Conservation (phyloP, 345 rosid genomes). For the Combretum micranthum region DNA sequence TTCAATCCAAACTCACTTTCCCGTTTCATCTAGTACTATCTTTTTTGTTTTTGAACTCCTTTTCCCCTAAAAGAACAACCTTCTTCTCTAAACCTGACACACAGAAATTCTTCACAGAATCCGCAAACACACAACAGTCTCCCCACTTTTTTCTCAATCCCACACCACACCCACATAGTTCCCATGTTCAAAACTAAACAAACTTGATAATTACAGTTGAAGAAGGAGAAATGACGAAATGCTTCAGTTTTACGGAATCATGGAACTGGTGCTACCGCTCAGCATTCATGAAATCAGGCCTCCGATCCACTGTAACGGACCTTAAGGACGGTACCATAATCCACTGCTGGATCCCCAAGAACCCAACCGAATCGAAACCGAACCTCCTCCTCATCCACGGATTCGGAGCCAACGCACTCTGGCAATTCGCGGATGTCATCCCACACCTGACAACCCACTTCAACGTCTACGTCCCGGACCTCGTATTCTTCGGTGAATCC, state of each 20-base stretch:
- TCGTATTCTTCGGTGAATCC: conserved; percentile 73
- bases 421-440: conserved; percentile 67
- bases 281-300: conserved; percentile 43
- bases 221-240: conserved; percentile 35
- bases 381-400: conserved; percentile 81
- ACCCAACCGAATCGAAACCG: conserved; percentile 29
- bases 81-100: too few relatives aligned
- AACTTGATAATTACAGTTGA: too few relatives aligned
- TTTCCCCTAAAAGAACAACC: too few relatives aligned
- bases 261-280: conserved; percentile 37
- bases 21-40: too few relatives aligned
- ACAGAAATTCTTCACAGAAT: too few relatives aligned
- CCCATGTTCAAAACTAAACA: too few relatives aligned
- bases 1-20: too few relatives aligned
- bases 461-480: conserved; percentile 70
- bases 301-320: conserved; percentile 53
- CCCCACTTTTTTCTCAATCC: too few relatives aligned
- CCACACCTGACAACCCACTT: conserved; percentile 32
- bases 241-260: conserved; percentile 57
- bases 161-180: too few relatives aligned
- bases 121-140: too few relatives aligned
- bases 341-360: conserved; percentile 75
- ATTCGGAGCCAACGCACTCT: conserved; percentile 64
- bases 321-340: conserved; percentile 69
- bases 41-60: too few relatives aligned